Percentiles rank a stretch among this genome's conserved stretches.
phyloP scores from a whole-genome alignment of 2,329 filamentous ascomycete species.

The Fusarium newnesense region DNA sequence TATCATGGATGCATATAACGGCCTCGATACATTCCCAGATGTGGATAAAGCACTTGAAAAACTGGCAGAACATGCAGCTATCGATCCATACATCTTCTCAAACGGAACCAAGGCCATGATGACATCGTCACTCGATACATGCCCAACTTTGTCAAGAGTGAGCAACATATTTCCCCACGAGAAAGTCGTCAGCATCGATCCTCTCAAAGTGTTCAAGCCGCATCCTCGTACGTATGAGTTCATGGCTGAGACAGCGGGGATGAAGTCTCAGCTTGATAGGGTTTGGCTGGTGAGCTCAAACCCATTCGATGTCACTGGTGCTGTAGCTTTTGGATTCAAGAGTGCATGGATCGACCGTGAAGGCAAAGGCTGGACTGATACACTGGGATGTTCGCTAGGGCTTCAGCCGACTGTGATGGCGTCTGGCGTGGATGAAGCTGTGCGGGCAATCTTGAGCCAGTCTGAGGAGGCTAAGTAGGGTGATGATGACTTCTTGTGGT shows the following conservation, averaged over 20 bases:
- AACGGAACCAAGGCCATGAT: conserved; percentile 76
- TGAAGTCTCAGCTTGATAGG: conserved; percentile 55
- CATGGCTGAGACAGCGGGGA: conserved; percentile 62
- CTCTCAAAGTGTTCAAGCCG: conserved; percentile 72
- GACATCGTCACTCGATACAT: conserved; percentile 65
- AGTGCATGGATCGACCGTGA: conserved; percentile 74
- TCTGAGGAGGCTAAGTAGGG: neutral
- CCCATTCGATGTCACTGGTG: conserved; percentile 77
- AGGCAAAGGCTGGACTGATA: conserved; percentile 73
- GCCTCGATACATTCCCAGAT: conserved; percentile 72
- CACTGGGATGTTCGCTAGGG: conserved; percentile 58
- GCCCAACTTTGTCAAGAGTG: conserved; percentile 48
- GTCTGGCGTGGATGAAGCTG: conserved; percentile 66
- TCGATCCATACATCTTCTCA: conserved; percentile 73
- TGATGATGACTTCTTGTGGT: neutral
- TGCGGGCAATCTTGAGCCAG: conserved; percentile 49
- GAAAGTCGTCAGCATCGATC: conserved; percentile 70
- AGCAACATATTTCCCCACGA: conserved; percentile 48
- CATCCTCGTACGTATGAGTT: conserved; percentile 69
- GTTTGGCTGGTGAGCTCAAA: conserved; percentile 79
- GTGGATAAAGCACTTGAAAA: conserved; percentile 63
- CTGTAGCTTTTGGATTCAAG: conserved; percentile 68
- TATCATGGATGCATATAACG: conserved; percentile 73
- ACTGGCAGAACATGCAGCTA: conserved; percentile 51
- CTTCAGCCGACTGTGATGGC: conserved; percentile 65